Evolutionary conservation across 495 filamentous ascomycete species (phyloP).

Genomic region (Neurospora discreta): DNA sequence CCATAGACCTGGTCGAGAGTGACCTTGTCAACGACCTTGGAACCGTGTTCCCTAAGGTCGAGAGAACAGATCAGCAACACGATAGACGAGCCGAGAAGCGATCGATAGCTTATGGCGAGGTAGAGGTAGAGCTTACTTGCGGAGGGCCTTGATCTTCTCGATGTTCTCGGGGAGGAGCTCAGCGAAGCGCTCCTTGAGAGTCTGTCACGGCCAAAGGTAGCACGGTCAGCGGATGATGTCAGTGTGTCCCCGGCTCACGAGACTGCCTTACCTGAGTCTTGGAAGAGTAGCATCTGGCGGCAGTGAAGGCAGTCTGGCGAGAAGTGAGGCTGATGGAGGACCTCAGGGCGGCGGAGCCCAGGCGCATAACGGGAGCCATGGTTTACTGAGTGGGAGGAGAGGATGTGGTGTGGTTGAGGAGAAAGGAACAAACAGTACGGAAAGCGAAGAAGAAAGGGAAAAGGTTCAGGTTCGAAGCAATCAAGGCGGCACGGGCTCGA

Average conservation of each 20-base stretch:
- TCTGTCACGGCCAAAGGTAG: conserved; percentile 40
- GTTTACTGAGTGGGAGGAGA: conserved; percentile 19
- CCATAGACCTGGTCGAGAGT: conserved; percentile 99
- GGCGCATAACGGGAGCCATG: conserved; percentile 73
- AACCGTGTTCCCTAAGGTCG: conserved; percentile 68
- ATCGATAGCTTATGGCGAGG: neutral
- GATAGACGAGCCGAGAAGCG: neutral
- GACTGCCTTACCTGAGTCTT: conserved; percentile 64
- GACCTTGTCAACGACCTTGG: conserved; percentile 91
- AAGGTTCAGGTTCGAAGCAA: conserved; percentile 13
- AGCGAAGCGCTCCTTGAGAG: conserved; percentile 96
- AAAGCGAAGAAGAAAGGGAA: conserved; percentile 14
- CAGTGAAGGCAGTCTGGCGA: conserved; percentile 64
- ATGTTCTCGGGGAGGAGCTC: conserved; percentile 89
- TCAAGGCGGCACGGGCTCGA: conserved; percentile 13
- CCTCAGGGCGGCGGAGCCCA: conserved; percentile 65
- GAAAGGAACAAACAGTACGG: conserved; percentile 20
- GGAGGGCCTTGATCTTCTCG: conserved; percentile 96
- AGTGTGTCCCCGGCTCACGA: conserved; percentile 9
- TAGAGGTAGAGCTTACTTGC: conserved; percentile 54
- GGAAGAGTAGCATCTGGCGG: conserved; percentile 78
- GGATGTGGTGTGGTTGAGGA: conserved; percentile 10
- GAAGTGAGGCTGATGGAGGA: conserved; percentile 51
- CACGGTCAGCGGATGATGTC: conserved; percentile 22
- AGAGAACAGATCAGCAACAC: conserved; percentile 8